Evolutionary conservation across 2,329 filamentous ascomycete species (phyloP), one percentile per base, ranked within the genome.

Genomic region (Venturia nashicola): DNA sequence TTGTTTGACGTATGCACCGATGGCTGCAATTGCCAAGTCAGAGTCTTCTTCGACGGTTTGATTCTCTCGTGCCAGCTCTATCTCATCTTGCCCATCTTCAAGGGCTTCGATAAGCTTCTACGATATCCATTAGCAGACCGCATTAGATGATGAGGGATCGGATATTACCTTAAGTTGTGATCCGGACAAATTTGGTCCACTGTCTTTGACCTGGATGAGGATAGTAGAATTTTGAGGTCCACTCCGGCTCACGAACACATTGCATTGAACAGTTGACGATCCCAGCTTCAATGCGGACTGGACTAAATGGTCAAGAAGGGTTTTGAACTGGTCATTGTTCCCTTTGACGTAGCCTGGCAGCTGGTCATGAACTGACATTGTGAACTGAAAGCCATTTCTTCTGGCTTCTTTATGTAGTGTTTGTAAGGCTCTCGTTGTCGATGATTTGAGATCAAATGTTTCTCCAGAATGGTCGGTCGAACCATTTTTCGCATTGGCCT

Each of bases 381-480:
- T n/a, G 3, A 57, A 57, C 23, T 57, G 12, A 36, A 18, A 36
- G 5, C 32, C 51, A 36, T 57, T 57, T n/a, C 51, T 57, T 20
- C 18, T 36, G 4, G 51, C 14, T 14, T 57, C 32, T 57, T 57
- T 57, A 4, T 57, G 51, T 4, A 57, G 27, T 9, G 18, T 36
- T 20, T 57, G 27, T 20, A 57, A 18, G 18, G 51, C 51, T 9
- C 51, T 57, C 8, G 51, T 57, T 8, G 51, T 36, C 18, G 32
- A 36, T 57, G 59, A 42, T 40, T 43, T 43, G 16, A 44, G n/a
- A 60, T 60, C 59, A 60, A 60, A 60, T 14, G 51, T 57, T 20
- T 57, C 51, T 2, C 16, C 16, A 8, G 48, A 34, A 32, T 57
- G 51, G 18, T 57, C 32, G 11, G 34, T 11, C 27, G 18, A 34